Conservation (phyloP, 371 early-diverging fungal species). For the Rhizoclosmatium hyalinum region DNA sequence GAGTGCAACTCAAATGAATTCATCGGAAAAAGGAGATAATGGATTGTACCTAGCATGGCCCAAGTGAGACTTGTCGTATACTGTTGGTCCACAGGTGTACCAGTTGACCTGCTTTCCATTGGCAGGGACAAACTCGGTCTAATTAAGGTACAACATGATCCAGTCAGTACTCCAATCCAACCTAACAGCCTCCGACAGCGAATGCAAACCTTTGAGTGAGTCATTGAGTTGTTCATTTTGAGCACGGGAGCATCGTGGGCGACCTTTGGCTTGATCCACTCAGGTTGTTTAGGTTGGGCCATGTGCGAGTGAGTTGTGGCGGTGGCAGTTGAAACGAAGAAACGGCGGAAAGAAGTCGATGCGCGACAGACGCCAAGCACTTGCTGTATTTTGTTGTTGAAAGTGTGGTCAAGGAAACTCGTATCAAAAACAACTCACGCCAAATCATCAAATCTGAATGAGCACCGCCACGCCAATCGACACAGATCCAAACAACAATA, state of each 20-base stretch:
- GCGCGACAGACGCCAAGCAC: too few relatives aligned
- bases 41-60: slow-evolving; percentile 86
- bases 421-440: too few relatives aligned
- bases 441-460: too few relatives aligned
- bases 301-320: neutral
- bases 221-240: slow-evolving; percentile 74
- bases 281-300: slow-evolving; percentile 33
- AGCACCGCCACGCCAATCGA: too few relatives aligned
- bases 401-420: too few relatives aligned
- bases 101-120: slow-evolving; percentile 84
- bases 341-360: too few relatives aligned
- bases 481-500: too few relatives aligned
- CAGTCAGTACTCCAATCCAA: neutral
- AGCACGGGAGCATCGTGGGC: slow-evolving; percentile 51
- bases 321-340: too few relatives aligned
- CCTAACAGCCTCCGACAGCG: neutral
- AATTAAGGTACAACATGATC: neutral
- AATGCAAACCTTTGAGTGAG: slow-evolving; percentile 43
- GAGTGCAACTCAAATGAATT: too few relatives aligned
- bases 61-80: slow-evolving; percentile 98
- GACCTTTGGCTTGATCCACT: slow-evolving; percentile 42
- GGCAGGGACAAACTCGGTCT: slow-evolving; percentile 88
- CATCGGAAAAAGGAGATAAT: too few relatives aligned
- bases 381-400: too few relatives aligned
- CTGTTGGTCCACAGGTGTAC: slow-evolving; percentile 99